phyloP scores from a whole-genome alignment of 2,329 filamentous ascomycete genomes.

The Neofusicoccum sp. region DNA sequence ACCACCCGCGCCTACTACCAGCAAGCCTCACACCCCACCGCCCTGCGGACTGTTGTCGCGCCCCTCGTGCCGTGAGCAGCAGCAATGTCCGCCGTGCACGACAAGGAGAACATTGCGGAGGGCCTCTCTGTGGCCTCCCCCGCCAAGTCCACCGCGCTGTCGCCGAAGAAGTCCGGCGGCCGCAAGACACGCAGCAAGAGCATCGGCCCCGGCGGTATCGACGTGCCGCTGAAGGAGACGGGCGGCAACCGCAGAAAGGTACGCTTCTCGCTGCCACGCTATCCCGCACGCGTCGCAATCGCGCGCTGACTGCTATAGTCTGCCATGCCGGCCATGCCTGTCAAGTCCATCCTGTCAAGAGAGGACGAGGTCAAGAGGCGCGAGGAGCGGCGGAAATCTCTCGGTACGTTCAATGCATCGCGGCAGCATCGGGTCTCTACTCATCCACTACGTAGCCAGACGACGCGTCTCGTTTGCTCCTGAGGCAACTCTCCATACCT shows the following conservation, averaged over 20 bases:
- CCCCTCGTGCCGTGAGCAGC: neutral
- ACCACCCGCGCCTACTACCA: neutral
- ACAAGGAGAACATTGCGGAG: slow-evolving; percentile 69
- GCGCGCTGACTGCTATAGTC: slow-evolving; percentile 35
- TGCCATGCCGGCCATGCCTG: slow-evolving; percentile 49
- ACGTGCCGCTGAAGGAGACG: slow-evolving; percentile 68
- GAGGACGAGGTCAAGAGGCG: slow-evolving; percentile 62
- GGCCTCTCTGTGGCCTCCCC: slow-evolving; percentile 33
- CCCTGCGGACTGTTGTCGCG: neutral
- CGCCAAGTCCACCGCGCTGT: slow-evolving; percentile 28
- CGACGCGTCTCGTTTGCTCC: slow-evolving; percentile 95
- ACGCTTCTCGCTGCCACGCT: slow-evolving; percentile 24
- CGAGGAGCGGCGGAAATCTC: slow-evolving; percentile 86
- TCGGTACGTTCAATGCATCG: slow-evolving; percentile 51
- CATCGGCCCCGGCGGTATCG: slow-evolving; percentile 85
- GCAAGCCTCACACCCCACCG: neutral
- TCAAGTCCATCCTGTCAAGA: slow-evolving; percentile 57
- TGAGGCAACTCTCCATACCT: slow-evolving; percentile 94
- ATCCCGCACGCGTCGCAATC: neutral
- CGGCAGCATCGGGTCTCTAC: neutral
- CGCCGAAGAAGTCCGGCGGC: slow-evolving; percentile 29
- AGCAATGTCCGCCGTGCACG: slow-evolving; percentile 30
- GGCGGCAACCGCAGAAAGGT: slow-evolving; percentile 79
- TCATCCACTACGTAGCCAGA: slow-evolving; percentile 56
- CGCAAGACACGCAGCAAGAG: slow-evolving; percentile 77